Percentiles rank a stretch among this genome's conserved stretches.
phyloP scores from a whole-genome alignment of 2,329 filamentous ascomycete genomes.

The Penicillium sp. region DNA sequence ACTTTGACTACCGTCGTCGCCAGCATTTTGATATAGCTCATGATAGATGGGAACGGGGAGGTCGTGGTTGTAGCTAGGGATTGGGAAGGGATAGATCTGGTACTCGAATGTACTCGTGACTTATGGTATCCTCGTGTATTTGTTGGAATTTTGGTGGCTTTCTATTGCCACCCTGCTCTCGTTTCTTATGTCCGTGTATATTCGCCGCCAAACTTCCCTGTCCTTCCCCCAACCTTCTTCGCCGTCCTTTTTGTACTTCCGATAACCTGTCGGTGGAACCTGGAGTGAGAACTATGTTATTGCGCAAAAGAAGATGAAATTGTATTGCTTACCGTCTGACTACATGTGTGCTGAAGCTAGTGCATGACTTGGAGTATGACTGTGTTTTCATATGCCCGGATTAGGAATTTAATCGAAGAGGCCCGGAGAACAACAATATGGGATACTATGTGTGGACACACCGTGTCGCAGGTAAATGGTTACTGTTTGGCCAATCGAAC shows the following conservation, averaged over 20 bases:
- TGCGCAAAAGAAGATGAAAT: neutral
- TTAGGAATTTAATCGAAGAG: neutral
- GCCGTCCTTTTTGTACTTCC: neutral
- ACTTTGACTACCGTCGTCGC: neutral
- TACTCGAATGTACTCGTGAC: neutral
- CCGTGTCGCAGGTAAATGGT: no score
- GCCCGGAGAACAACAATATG: neutral
- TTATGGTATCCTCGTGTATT: neutral
- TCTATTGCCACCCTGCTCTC: neutral
- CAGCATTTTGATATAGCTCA: constrained; percentile 5
- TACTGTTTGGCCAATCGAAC: neutral
- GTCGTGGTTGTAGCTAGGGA: neutral
- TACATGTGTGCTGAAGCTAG: neutral
- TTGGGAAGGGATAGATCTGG: neutral
- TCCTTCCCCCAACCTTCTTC: neutral
- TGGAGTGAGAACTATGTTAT: neutral
- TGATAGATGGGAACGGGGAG: neutral
- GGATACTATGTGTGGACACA: neutral
- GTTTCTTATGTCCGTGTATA: neutral
- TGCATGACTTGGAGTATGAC: neutral
- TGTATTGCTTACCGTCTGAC: neutral
- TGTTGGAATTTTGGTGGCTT: neutral
- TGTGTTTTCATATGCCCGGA: neutral
- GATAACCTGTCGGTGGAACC: neutral
- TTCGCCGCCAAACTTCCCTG: neutral